phyloP scores from a whole-genome alignment of 2,329 filamentous ascomycete species.

The Lachnellula suecica region DNA sequence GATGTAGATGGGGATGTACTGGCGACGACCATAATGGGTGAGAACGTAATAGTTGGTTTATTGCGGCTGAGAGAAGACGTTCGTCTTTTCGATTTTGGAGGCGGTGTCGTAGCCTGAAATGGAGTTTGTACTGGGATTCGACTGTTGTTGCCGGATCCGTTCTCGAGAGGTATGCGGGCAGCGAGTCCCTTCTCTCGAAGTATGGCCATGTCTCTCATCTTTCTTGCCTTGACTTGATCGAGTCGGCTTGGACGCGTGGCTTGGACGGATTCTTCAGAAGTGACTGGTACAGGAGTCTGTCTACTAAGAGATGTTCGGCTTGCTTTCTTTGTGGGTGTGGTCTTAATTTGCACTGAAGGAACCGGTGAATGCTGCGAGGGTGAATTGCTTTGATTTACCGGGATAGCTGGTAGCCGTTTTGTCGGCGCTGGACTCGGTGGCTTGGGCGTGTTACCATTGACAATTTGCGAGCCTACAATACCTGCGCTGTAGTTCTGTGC shows the following conservation, averaged over 20 bases:
- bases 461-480: conserved; percentile 4
- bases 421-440: background rate
- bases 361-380: background rate
- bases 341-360: background rate
- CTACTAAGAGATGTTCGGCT: background rate
- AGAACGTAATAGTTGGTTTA: background rate
- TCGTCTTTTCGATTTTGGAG: background rate
- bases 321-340: background rate
- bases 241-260: conserved; percentile 12
- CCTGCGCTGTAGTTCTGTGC: conserved; percentile 9
- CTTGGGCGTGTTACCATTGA: background rate
- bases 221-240: conserved; percentile 24
- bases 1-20: conserved; percentile 7
- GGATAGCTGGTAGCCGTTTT: background rate
- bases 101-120: background rate
- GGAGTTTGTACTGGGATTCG: background rate
- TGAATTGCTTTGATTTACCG: background rate
- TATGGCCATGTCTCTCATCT: conserved; percentile 24
- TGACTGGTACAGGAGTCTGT: background rate
- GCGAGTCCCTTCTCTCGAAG: conserved; percentile 2
- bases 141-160: background rate
- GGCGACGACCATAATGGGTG: conserved; percentile 17
- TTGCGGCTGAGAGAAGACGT: background rate
- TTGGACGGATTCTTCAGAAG: background rate
- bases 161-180: background rate